Evolutionary conservation across 2,329 filamentous ascomycete genomes (phyloP).

Genomic region (Stachybotrys elegans): DNA sequence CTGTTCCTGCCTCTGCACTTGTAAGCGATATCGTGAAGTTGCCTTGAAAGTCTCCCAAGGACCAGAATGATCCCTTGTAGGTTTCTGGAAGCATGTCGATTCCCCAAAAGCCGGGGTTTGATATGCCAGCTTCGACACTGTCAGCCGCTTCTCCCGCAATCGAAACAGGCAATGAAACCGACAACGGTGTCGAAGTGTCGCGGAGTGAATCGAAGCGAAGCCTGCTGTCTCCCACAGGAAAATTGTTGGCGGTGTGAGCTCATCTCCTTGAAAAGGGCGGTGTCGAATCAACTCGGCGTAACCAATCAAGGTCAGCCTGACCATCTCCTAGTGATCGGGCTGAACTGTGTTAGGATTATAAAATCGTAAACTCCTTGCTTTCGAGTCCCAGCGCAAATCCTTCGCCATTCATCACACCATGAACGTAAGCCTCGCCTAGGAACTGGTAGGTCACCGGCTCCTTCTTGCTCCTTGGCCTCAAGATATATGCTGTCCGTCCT

Average conservation of each 20-base stretch:
- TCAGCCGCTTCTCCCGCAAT: not conserved
- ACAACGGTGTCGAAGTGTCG: not conserved
- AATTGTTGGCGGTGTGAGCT: not conserved
- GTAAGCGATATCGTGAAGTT: not conserved
- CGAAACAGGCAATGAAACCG: not conserved
- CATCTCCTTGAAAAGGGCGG: not conserved
- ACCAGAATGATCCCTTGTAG: not conserved
- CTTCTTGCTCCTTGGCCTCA: not conserved
- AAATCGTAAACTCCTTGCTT: not conserved
- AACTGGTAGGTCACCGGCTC: not conserved
- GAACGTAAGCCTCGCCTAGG: not conserved
- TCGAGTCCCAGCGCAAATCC: not conserved
- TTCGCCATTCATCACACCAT: not conserved
- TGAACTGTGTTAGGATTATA: no score
- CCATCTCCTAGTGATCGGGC: no score
- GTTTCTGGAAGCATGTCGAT: not conserved
- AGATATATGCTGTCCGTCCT: not conserved
- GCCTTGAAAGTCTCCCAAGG: not conserved
- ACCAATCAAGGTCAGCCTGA: no score
- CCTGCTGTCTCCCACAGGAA: not conserved
- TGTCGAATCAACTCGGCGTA: not conserved
- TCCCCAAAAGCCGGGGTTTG: not conserved
- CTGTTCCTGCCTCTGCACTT: not conserved
- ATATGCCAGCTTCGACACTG: not conserved
- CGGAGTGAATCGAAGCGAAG: not conserved